phyloP scores from a whole-genome alignment of 305 asterid species.

The Fraxinus sp. region DNA sequence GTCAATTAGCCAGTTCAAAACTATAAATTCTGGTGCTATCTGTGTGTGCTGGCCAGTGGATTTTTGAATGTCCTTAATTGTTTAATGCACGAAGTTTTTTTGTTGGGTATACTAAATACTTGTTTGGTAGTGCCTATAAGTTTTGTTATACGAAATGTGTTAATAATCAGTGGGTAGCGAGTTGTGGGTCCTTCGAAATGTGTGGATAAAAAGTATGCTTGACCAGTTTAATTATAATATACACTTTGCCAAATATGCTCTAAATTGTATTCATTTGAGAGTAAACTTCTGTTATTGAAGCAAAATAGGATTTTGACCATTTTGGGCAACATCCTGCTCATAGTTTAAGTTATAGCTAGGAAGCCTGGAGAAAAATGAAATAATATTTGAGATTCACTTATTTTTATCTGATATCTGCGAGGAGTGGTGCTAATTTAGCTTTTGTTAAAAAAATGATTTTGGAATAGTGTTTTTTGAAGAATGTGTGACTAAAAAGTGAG shows the following conservation, averaged over 20 bases:
- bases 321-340: not conserved
- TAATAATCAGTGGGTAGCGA: not conserved
- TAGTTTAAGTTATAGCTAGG: not conserved
- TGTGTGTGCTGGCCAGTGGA: not conserved
- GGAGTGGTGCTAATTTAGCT: not conserved
- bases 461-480: not conserved
- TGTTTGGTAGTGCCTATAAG: not conserved
- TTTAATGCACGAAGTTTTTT: not conserved
- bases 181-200: not conserved
- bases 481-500: not conserved
- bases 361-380: not conserved
- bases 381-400: not conserved
- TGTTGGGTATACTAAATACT: not conserved
- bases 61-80: not conserved
- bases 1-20: not conserved
- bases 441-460: not conserved
- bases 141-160: not conserved
- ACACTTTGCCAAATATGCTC: not conserved
- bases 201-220: not conserved
- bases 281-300: not conserved
- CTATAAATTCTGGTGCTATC: not conserved
- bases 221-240: not conserved
- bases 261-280: not conserved
- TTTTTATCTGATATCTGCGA: not conserved
- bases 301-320: not conserved